phyloP scores from a whole-genome alignment of 441 rosid species.

The Capsella rubella region DNA sequence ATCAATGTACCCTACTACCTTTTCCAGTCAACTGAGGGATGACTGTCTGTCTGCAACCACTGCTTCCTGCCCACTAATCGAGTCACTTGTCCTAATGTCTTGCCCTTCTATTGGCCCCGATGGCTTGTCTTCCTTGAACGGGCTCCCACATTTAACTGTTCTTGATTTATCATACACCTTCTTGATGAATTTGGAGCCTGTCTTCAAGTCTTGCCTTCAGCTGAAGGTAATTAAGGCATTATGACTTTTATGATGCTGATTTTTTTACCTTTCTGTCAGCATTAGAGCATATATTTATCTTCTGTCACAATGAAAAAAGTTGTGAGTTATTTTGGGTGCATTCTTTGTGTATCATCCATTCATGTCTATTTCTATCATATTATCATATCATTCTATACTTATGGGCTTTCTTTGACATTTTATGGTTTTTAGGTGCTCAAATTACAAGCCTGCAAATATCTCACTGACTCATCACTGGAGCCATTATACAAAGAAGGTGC shows the following conservation, averaged over 20 bases:
- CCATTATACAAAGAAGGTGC: constrained; percentile 92
- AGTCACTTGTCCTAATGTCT: constrained; percentile 89
- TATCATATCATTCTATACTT: constrained; percentile 10
- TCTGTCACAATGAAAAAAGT: not conserved
- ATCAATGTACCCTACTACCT: constrained; percentile 10
- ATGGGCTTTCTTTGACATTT: constrained; percentile 21
- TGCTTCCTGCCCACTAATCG: constrained; percentile 81
- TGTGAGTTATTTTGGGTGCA: constrained; percentile 1
- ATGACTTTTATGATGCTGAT: constrained; percentile 19
- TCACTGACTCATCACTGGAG: constrained; percentile 82
- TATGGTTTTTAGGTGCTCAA: constrained; percentile 69
- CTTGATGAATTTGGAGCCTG: constrained; percentile 82
- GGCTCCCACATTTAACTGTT: constrained; percentile 65
- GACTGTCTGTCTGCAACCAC: constrained; percentile 85
- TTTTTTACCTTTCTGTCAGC: constrained; percentile 17
- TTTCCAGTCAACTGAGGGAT: constrained; percentile 85
- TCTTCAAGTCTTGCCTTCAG: constrained; percentile 82
- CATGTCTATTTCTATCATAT: not conserved
- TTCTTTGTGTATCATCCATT: constrained; percentile 20
- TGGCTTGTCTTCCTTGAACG: constrained; percentile 75
- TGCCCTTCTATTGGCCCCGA: constrained; percentile 86
- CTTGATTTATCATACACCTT: constrained; percentile 95
- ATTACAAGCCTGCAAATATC: constrained; percentile 97
- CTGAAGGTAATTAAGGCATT: constrained; percentile 61
- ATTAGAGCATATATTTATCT: constrained; percentile 4